A percentile compares a stretch with the other conserved stretches of the same genome.
Evolutionary conservation across 176 grass and related monocot species (phyloP).

Genomic region (Oropetium thomaeum): DNA sequence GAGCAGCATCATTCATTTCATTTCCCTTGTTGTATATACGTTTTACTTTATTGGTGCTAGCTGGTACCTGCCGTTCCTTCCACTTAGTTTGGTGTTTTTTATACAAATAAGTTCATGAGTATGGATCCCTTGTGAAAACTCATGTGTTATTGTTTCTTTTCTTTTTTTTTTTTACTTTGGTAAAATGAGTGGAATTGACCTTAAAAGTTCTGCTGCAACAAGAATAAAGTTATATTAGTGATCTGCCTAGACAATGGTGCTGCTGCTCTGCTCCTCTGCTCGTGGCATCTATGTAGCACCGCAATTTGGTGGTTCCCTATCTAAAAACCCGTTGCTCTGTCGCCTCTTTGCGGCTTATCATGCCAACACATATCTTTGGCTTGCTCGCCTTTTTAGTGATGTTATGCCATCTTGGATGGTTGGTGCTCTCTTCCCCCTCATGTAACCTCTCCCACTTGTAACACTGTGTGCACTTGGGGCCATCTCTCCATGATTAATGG

Average conservation of each 20-base stretch:
- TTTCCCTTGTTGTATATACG: neutral
- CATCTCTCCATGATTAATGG: too few relatives aligned
- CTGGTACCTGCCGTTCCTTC: constrained; percentile 3
- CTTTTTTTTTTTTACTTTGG: neutral
- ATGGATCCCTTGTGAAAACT: neutral
- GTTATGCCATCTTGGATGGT: too few relatives aligned
- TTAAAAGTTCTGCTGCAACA: neutral
- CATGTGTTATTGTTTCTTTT: neutral
- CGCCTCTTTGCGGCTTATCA: too few relatives aligned
- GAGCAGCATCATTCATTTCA: constrained; percentile 3
- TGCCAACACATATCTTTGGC: too few relatives aligned
- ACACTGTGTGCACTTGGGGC: too few relatives aligned
- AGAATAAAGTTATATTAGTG: neutral
- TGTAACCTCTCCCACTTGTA: too few relatives aligned
- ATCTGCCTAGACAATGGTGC: constrained; percentile 1
- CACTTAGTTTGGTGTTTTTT: constrained; percentile 7
- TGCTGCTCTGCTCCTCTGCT: neutral
- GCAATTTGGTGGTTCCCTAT: too few relatives aligned
- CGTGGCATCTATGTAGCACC: too few relatives aligned
- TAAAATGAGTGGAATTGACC: constrained; percentile 8
- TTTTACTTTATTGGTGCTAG: constrained; percentile 7
- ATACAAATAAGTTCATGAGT: constrained; percentile 6
- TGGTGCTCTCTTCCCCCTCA: too few relatives aligned
- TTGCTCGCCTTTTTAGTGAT: too few relatives aligned
- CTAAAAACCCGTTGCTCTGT: too few relatives aligned